Percentiles rank a stretch among this genome's conserved stretches.
phyloP scores from a whole-genome alignment of 2,329 filamentous ascomycete genomes.

The Teratosphaeriaceae sp. region DNA sequence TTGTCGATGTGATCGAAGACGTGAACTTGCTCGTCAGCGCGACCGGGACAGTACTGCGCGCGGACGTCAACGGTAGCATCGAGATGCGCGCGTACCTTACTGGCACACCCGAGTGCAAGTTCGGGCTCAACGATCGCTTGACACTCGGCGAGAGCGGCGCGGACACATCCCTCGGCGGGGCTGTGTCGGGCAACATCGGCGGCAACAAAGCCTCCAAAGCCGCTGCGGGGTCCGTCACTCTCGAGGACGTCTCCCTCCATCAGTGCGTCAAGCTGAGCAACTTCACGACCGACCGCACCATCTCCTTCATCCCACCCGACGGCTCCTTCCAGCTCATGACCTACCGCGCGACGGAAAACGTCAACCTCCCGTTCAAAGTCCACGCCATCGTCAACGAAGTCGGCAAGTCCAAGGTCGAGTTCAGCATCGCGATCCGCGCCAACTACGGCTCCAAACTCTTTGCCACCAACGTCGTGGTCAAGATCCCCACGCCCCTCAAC shows the following conservation, averaged over 20 bases:
- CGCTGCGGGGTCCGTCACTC: conserved; percentile 86
- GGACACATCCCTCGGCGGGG: conserved; percentile 52
- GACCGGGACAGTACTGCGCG: conserved; percentile 85
- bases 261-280: conserved; percentile 92
- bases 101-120: conserved; percentile 97
- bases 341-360: conserved; percentile 96
- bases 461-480: conserved; percentile 90
- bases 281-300: conserved; percentile 97
- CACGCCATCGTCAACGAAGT: conserved; percentile 98
- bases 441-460: conserved; percentile 97
- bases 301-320: conserved; percentile 97
- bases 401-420: conserved; percentile 95
- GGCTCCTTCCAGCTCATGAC: conserved; percentile 99
- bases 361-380: conserved; percentile 97
- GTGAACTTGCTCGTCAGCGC: conserved; percentile 99
- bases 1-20: conserved; percentile 98
- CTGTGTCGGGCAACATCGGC: conserved; percentile 68
- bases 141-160: conserved; percentile 62
- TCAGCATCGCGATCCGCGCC: conserved; percentile 93
- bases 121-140: conserved; percentile 91
- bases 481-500: conserved; percentile 93
- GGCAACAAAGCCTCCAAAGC: conserved; percentile 89
- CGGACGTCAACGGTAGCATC: conserved; percentile 95
- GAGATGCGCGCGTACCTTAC: conserved; percentile 97
- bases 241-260: conserved; percentile 98